These are phyloP conservation scores for Protea cynaroides DNA, from an alignment of 164 flowering plant genomes.

Conservation along the genomic window DNA sequence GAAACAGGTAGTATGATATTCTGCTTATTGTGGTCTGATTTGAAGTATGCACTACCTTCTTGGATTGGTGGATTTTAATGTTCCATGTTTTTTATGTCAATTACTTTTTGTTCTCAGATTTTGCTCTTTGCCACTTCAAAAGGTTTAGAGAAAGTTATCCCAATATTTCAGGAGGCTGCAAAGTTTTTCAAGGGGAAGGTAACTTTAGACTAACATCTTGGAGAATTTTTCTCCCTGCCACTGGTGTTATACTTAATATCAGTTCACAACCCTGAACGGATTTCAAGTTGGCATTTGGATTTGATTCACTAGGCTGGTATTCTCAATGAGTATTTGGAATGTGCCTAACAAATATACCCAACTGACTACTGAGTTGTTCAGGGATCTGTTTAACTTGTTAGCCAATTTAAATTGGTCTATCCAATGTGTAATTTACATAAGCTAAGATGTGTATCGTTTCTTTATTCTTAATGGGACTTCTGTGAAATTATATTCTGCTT, in stretches of 20 bases:
- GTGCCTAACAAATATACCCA: no score
- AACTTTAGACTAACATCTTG: slow-evolving; percentile 4
- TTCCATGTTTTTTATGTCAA: slow-evolving; percentile 9
- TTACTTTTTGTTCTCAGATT: slow-evolving; percentile 36
- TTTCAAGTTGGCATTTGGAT: background rate
- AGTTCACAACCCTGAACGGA: background rate
- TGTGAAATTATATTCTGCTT: background rate
- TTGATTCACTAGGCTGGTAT: background rate
- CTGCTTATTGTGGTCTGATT: no score
- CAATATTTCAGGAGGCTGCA: slow-evolving; percentile 72
- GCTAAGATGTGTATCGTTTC: no score
- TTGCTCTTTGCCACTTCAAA: slow-evolving; percentile 72
- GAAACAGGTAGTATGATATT: slow-evolving; percentile 57
- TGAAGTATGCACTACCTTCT: background rate
- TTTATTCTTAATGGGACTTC: background rate
- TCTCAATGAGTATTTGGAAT: background rate
- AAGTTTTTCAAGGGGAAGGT: slow-evolving; percentile 94
- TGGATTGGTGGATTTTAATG: slow-evolving; percentile 2
- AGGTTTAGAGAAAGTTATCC: slow-evolving; percentile 53
- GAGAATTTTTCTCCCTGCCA: background rate
- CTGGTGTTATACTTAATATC: background rate
- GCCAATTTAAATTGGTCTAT: no score
- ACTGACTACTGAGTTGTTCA: no score
- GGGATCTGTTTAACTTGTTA: no score
- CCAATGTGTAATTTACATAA: no score